Evolutionary conservation across 805 yeast species (phyloP), one percentile per base, ranked within the genome.

Genomic region (Cyberlindnera veronae): DNA sequence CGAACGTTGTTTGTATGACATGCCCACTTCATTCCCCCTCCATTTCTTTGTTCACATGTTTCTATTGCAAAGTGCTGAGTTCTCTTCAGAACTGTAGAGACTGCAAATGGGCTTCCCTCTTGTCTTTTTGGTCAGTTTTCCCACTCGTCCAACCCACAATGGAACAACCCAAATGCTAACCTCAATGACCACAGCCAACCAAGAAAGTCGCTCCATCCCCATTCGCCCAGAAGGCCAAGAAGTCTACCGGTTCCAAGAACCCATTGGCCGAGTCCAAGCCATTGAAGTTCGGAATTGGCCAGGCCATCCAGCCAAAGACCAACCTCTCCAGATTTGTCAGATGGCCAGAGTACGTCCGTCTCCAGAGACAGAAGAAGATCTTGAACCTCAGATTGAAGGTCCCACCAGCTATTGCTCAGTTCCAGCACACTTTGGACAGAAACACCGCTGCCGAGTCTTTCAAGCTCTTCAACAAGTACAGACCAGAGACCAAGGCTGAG

Each of bases 341-440:
- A 75, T 93, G 99, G 99, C 99, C 99, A 68, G 93, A 84, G 74
- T 89, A 91, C 70, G 95, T 91, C 60, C 87, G 95, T 77, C 78
- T 93, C 60, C 99, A 91, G 79, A 90, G 99, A 81, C 98, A 93
- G 77, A 93, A 84, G 84, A 91, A 91, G 82, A 84, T 91, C 70
- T 79, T 91, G 70, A 76, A 82, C 62, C 70, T 90, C 72, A 90
- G 99, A 84, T 81, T 91, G 68, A 91, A 93, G 84, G 99, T 91
- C 68, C 99, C 99, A 59, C 99, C 99, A 66, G 84, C 98, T 55
- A 82, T 91, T 68, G 81, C 98, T 55, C 99, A 91, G 77, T 91
- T 91, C 83, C 89, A 88, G 66, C 76, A 84, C 75, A 83, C 89
- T 64, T 79, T 91, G 71, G 99, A 91, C 85, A 90, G 90, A 85